These are phyloP conservation scores for Trametes hirsuta DNA, from an alignment of 1,284 basidiomycete species.

Conservation along the genomic window DNA sequence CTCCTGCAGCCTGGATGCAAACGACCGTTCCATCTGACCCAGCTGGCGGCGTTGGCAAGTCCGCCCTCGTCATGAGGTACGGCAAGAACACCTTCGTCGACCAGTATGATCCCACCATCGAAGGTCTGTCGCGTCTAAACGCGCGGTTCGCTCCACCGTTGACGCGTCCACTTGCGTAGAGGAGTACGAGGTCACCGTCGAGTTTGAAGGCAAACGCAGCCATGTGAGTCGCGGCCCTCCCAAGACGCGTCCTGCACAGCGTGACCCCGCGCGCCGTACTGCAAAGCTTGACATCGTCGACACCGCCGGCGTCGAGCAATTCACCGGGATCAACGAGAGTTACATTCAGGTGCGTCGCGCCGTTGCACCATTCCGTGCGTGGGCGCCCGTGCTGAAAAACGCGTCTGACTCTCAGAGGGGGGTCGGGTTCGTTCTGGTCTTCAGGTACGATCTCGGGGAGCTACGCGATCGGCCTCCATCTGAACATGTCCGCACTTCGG, in stretches of 20 bases:
- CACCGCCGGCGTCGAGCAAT: constrained; percentile 90
- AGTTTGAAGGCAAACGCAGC: constrained; percentile 49
- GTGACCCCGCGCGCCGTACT: constrained; percentile 10
- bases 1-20: neutral
- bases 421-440: constrained; percentile 81
- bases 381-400: neutral
- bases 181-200: constrained; percentile 67
- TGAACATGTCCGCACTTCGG: constrained; percentile 1
- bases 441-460: constrained; percentile 52
- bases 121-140: constrained; percentile 50
- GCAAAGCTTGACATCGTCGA: constrained; percentile 82
- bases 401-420: constrained; percentile 51
- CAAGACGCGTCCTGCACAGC: constrained; percentile 2
- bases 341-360: constrained; percentile 66
- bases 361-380: neutral
- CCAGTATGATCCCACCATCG: constrained; percentile 82
- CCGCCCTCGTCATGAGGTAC: constrained; percentile 73
- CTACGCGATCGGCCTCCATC: neutral
- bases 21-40: constrained; percentile 12
- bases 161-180: constrained; percentile 43
- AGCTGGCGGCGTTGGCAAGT: constrained; percentile 88
- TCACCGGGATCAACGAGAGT: constrained; percentile 76
- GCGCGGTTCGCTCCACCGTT: constrained; percentile 9
- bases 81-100: constrained; percentile 76
- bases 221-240: constrained; percentile 29